Evolutionary conservation across 2,329 filamentous ascomycete species (phyloP), one percentile per base, ranked within the genome.

Genomic region (Ophiocordyceps camponoti-floridani): DNA sequence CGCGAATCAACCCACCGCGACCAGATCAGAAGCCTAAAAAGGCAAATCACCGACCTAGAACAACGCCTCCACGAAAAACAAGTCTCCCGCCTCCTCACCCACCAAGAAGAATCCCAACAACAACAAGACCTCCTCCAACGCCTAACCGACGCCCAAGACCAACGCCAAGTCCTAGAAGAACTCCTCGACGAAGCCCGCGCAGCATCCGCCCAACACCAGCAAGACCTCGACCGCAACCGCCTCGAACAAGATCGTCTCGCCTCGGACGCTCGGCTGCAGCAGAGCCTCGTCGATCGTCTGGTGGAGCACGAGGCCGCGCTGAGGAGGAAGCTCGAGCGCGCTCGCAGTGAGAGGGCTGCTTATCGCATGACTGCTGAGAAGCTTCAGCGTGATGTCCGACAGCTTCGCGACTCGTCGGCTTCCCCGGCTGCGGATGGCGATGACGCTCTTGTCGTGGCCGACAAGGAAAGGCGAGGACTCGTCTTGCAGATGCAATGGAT

Each of bases 401-500:
- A 61, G 4, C 60, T 75, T 33, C 65, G 67, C 77, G 81, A 40
- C 4, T 38, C 33, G 13, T 7, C 27, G 3, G n/a, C 16, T 5
- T 18, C 41, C 14, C 14, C 14, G 23, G 72, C 4, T 71, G 70
- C 2, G 77, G 81, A 41, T 78, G 86, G 54, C 76, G 75, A 51
- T 69, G 23, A 23, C 23, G 23, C 23, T 23, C 23, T 3, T 23
- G 23, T 23, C 23, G 74, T 41, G 84, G 91, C 16, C 59, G 67
- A 71, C 54, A 79, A 79, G 60, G 84, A 93, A 63, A 67, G 95
- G 44, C 77, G 79, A 52, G 89, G 89, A 16, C 71, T 96, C 57
- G 75, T 77, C 44, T 83, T 91, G 64, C 88, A 96, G 63, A 89
- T 96, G 58, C 76, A 87, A 55, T 96, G 84, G 78, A 77, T 96